phyloP scores from a whole-genome alignment of 164 flowering plant genomes.

The Taxillus chinensis region DNA sequence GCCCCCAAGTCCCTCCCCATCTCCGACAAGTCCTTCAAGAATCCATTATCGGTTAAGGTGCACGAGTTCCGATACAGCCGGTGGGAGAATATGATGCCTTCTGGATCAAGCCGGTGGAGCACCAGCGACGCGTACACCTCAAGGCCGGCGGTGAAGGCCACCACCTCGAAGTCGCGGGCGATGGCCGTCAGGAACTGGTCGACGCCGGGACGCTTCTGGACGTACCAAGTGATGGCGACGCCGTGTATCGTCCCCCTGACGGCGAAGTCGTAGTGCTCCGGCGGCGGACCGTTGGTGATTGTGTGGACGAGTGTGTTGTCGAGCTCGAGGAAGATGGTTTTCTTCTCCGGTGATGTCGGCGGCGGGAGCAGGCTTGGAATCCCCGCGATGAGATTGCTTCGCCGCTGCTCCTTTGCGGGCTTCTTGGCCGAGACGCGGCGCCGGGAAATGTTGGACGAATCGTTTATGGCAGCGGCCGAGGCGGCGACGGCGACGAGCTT shows the following conservation, averaged over 20 bases:
- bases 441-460: not conserved
- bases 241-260: not conserved
- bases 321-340: constrained; percentile 1
- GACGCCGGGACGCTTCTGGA: constrained; percentile 2
- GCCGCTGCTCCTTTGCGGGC: no score
- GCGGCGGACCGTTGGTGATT: constrained; percentile 2
- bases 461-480: not conserved
- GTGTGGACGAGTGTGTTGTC: constrained; percentile 2
- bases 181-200: not conserved
- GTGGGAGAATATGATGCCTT: constrained; percentile 5
- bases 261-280: not conserved
- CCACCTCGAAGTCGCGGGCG: not conserved
- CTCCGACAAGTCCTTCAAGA: not conserved
- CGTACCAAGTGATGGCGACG: not conserved
- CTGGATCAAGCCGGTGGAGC: not conserved
- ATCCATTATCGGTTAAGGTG: not conserved
- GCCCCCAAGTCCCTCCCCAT: constrained; percentile 1
- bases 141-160: constrained; percentile 1
- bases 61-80: not conserved
- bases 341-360: not conserved
- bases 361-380: not conserved
- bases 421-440: not conserved
- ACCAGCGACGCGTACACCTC: constrained; percentile 3
- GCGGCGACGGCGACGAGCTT: not conserved
- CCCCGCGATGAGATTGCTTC: no score